These are phyloP conservation scores for Picea mariana DNA, from an alignment of 83 land plant genomes.

Conservation along the genomic window DNA sequence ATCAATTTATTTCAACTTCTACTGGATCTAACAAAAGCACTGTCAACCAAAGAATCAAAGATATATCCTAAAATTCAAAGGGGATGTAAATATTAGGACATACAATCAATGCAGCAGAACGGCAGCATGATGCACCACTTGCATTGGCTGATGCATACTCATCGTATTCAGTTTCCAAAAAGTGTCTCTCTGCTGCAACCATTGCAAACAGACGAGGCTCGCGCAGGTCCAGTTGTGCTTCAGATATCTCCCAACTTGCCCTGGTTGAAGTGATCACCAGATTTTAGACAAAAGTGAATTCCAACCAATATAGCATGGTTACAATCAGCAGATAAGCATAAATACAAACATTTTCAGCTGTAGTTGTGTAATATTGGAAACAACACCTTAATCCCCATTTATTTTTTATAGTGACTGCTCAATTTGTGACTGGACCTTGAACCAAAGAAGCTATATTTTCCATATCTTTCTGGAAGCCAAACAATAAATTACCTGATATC, in stretches of 20 bases:
- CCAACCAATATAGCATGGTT: not conserved
- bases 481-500: conserved; percentile 45
- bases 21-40: no score
- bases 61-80: no score
- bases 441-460: not conserved
- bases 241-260: no score
- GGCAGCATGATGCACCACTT: conserved; percentile 85
- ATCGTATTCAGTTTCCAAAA: no score
- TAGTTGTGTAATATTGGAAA: not conserved
- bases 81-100: not conserved
- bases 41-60: no score
- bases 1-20: no score
- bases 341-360: not conserved
- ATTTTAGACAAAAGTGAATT: not conserved
- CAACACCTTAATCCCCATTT: not conserved
- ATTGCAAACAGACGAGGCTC: no score
- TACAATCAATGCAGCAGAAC: conserved; percentile 66
- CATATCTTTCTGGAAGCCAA: conserved; percentile 9
- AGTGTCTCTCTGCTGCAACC: no score
- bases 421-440: not conserved
- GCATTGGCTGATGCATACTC: conserved; percentile 63
- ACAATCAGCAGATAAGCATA: not conserved
- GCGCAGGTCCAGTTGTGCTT: no score
- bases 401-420: not conserved
- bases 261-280: conserved; percentile 27